A percentile compares a stretch with the other conserved stretches of the same genome.
Conservation (phyloP, 208 protist species). For the Leishmania martiniquensis region DNA sequence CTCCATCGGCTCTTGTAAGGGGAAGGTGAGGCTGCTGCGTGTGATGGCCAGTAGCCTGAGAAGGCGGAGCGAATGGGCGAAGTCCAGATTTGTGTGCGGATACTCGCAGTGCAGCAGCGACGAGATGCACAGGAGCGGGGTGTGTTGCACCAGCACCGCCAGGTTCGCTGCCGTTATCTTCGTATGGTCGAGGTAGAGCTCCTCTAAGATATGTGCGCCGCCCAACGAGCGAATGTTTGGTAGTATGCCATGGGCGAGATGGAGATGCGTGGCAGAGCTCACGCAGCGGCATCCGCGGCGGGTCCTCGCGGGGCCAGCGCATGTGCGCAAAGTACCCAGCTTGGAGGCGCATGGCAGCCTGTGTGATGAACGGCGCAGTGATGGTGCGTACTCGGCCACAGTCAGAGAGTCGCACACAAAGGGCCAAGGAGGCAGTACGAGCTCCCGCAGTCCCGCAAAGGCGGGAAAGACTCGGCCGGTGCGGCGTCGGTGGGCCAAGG, state of each 20-base stretch:
- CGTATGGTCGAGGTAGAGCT: conserved; percentile 46
- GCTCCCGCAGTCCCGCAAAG: conserved; percentile 14
- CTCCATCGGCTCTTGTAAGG: conserved; percentile 2
- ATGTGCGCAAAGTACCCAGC: conserved; percentile 19
- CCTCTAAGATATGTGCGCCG: conserved; percentile 23
- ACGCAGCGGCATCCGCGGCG: conserved; percentile 6
- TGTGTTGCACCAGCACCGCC: conserved; percentile 17
- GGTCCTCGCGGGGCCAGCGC: conserved; percentile 33
- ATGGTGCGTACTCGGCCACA: conserved; percentile 32
- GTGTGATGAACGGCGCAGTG: conserved; percentile 21
- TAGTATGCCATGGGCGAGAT: conserved; percentile 25
- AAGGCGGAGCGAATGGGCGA: conserved; percentile 32
- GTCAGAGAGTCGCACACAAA: conserved; percentile 27
- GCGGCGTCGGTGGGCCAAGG: conserved; percentile 9
- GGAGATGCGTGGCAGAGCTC: conserved; percentile 22
- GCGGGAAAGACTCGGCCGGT: conserved; percentile 14
- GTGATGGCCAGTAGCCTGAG: conserved; percentile 24
- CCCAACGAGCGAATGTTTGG: conserved; percentile 45
- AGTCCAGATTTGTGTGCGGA: conserved; percentile 41
- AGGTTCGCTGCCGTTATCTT: conserved; percentile 47
- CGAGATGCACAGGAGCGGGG: conserved; percentile 32
- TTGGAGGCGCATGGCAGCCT: conserved; percentile 8
- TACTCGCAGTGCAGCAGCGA: conserved; percentile 37
- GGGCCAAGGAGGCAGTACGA: conserved; percentile 29
- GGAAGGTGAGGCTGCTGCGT: conserved; percentile 19